Evolutionary conservation across 805 yeast species (phyloP).

Genomic region (Zygotorulaspora florentina): DNA sequence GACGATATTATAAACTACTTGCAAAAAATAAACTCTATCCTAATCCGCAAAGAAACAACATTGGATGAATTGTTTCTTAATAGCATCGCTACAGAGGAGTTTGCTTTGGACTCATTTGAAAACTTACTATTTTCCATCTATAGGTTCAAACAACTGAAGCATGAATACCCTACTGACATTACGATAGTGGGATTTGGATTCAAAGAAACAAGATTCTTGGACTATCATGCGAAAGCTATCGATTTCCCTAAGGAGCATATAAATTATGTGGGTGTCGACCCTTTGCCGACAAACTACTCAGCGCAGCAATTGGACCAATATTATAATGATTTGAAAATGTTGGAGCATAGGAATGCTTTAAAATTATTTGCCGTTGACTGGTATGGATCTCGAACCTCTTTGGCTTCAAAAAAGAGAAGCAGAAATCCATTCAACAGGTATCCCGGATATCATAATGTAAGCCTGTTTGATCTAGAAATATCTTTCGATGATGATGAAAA

Average conservation of each 20-base stretch:
- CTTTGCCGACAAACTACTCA: conserved; percentile 40
- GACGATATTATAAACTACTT: conserved; percentile 11
- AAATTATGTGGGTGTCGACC: conserved; percentile 55
- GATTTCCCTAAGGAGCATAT: conserved; percentile 38
- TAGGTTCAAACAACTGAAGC: conserved; percentile 45
- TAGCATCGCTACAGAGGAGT: conserved; percentile 55
- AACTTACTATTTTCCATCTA: conserved; percentile 61
- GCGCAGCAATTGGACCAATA: conserved; percentile 35
- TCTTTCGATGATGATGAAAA: conserved; percentile 15
- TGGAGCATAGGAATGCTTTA: conserved; percentile 54
- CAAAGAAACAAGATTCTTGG: conserved; percentile 56
- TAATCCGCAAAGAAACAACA: conserved; percentile 8
- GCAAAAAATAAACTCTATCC: conserved; percentile 3
- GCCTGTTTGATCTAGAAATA: conserved; percentile 8
- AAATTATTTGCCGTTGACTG: conserved; percentile 51
- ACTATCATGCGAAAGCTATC: conserved; percentile 52
- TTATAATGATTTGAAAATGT: conserved; percentile 42
- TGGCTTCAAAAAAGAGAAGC: conserved; percentile 43
- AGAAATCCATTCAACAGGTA: conserved; percentile 55
- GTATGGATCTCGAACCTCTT: conserved; percentile 48
- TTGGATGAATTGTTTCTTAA: conserved; percentile 17
- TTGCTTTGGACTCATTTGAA: conserved; percentile 76
- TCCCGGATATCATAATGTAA: conserved; percentile 36
- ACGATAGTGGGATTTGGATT: conserved; percentile 73
- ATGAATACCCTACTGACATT: conserved; percentile 47